A percentile compares a stretch with the other conserved stretches of the same genome.
Conservation (phyloP, 2,329 filamentous ascomycete species). For the Dactylellina drechsleri region DNA sequence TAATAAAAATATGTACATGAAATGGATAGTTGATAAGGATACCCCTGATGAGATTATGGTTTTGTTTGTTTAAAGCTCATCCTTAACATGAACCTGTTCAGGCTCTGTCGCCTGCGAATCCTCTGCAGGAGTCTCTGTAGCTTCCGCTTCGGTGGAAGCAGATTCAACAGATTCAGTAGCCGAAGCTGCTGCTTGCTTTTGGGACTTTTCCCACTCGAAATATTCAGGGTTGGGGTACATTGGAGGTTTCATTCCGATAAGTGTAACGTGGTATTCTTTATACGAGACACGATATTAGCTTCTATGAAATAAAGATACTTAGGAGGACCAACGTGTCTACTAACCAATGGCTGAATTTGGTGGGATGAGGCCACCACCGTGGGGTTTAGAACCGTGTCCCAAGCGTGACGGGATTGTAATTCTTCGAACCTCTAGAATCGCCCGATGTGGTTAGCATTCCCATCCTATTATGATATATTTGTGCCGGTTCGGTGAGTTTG, state of each 20-base stretch:
- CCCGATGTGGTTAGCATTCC: neutral
- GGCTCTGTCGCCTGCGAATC: neutral
- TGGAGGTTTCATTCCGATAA: slow-evolving; percentile 27
- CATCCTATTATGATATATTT: neutral
- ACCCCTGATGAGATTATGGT: neutral
- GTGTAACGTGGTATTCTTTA: slow-evolving; percentile 39
- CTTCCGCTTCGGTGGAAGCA: neutral
- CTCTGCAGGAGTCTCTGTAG: neutral
- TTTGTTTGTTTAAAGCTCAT: slow-evolving; percentile 19
- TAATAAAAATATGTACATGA: slow-evolving; percentile 29
- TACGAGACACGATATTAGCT: neutral
- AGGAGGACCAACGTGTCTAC: neutral
- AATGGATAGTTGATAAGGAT: neutral
- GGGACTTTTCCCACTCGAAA: neutral
- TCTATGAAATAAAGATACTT: neutral
- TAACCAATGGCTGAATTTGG: slow-evolving; percentile 30
- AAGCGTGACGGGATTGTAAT: slow-evolving; percentile 39
- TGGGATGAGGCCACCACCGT: slow-evolving; percentile 39
- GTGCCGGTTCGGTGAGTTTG: neutral
- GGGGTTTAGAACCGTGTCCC: slow-evolving; percentile 25
- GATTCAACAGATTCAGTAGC: neutral
- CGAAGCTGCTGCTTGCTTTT: neutral
- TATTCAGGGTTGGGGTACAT: slow-evolving; percentile 29
- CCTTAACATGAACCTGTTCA: slow-evolving; percentile 6
- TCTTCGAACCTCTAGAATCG: slow-evolving; percentile 30